Conservation (phyloP, 164 flowering plant genomes). For the Malania oleifera region DNA sequence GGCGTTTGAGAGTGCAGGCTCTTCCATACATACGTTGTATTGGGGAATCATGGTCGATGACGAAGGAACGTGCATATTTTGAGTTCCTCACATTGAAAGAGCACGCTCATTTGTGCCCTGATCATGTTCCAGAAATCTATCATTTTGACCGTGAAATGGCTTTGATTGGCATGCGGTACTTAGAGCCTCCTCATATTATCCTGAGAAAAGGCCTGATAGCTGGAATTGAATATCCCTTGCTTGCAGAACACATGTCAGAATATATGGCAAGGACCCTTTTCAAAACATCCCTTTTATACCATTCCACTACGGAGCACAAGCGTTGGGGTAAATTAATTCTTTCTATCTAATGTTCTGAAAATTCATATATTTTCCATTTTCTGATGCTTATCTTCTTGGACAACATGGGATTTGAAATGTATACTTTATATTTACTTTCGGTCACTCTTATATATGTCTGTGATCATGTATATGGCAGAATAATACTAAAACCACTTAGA, state of each 20-base stretch:
- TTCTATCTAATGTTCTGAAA: neutral
- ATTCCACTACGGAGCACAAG: conserved; percentile 77
- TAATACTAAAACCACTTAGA: too few species aligned
- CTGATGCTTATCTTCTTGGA: neutral
- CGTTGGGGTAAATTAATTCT: conserved; percentile 42
- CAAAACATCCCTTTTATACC: conserved; percentile 72
- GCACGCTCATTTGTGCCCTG: conserved; percentile 65
- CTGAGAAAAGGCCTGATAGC: conserved; percentile 86
- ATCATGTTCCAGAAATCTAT: conserved; percentile 92
- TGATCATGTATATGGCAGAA: too few species aligned
- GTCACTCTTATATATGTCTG: too few species aligned
- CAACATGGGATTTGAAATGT: neutral
- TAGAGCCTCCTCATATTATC: conserved; percentile 95
- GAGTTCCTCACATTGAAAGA: conserved; percentile 64
- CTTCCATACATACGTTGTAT: conserved; percentile 86
- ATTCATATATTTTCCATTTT: neutral
- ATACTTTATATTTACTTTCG: too few species aligned
- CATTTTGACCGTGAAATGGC: conserved; percentile 88
- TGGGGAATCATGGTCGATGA: conserved; percentile 98
- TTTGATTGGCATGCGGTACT: conserved; percentile 86
- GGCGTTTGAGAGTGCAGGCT: conserved; percentile 41
- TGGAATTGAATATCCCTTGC: conserved; percentile 81
- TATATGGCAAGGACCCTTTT: conserved; percentile 86
- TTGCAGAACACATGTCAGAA: conserved; percentile 81
- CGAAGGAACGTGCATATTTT: conserved; percentile 93